Percentiles rank a stretch among this genome's conserved stretches.
phyloP scores from a whole-genome alignment of 2,329 filamentous ascomycete species.

The Venturia carpophila region DNA sequence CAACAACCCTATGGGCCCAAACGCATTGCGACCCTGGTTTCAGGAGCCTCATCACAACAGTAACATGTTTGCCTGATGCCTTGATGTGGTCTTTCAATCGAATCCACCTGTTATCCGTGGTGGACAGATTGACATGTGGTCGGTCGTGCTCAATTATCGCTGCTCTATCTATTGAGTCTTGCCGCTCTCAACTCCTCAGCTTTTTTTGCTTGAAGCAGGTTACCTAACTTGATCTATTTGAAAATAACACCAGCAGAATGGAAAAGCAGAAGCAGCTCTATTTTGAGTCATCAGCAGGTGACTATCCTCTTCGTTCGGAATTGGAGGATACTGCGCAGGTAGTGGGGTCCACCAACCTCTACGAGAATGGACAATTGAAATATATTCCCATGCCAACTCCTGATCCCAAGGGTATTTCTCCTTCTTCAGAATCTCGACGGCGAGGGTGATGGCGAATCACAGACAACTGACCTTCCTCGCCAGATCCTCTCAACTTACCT shows the following conservation, averaged over 20 bases:
- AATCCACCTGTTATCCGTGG: background rate
- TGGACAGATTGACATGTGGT: no score
- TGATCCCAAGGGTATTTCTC: slow-evolving; percentile 17
- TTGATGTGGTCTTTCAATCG: background rate
- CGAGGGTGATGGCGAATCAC: background rate
- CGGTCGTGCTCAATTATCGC: background rate
- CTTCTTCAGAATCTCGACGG: background rate
- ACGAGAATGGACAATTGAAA: slow-evolving; percentile 17
- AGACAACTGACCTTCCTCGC: background rate
- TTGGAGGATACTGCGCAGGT: slow-evolving; percentile 12
- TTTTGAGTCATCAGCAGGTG: background rate
- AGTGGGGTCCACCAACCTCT: slow-evolving; percentile 18
- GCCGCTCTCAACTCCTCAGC: background rate
- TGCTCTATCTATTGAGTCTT: no score
- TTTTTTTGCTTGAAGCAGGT: background rate
- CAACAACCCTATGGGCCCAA: background rate
- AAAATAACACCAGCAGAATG: background rate
- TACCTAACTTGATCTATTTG: background rate
- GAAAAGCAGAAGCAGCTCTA: slow-evolving; percentile 1
- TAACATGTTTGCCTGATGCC: background rate
- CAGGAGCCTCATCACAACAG: background rate
- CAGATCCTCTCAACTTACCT: slow-evolving; percentile 23
- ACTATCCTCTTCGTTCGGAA: background rate
- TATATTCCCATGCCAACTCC: slow-evolving; percentile 18
- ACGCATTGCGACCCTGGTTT: slow-evolving; percentile 9